Percentiles rank a stretch among this genome's conserved stretches.
Conservation (phyloP, 805 yeast genomes). For the Cyberlindnera maclurae region DNA sequence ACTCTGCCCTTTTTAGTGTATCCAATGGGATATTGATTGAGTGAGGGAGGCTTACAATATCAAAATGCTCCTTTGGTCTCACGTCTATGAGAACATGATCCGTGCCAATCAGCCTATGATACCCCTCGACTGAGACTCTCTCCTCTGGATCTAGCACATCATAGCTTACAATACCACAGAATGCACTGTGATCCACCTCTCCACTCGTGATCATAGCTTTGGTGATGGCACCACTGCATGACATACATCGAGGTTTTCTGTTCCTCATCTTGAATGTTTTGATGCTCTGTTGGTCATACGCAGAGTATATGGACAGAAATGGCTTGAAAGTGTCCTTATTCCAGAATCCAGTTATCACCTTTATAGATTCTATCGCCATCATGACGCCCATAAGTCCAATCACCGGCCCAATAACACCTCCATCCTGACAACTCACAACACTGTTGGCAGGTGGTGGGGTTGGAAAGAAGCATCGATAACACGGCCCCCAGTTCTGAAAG, state of each 20-base stretch:
- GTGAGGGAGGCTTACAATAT: slow-evolving; percentile 51
- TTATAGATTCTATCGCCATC: slow-evolving; percentile 86
- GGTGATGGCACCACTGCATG: slow-evolving; percentile 51
- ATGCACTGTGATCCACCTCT: slow-evolving; percentile 54
- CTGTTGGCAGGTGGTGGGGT: slow-evolving; percentile 80
- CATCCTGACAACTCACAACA: slow-evolving; percentile 83
- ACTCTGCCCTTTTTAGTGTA: slow-evolving; percentile 31
- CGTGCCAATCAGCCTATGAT: slow-evolving; percentile 12
- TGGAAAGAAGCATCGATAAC: slow-evolving; percentile 92
- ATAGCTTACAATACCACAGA: slow-evolving; percentile 60
- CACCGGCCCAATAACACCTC: slow-evolving; percentile 94
- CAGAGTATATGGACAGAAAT: slow-evolving; percentile 60
- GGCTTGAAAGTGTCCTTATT: slow-evolving; percentile 51
- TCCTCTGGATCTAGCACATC: slow-evolving; percentile 37
- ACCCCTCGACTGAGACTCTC: slow-evolving; percentile 41
- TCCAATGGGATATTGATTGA: slow-evolving; percentile 61
- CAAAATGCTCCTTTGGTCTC: slow-evolving; percentile 70
- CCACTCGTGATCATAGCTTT: slow-evolving; percentile 37
- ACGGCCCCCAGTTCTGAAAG: slow-evolving; percentile 65
- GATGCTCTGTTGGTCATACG: slow-evolving; percentile 57
- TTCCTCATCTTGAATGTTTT: slow-evolving; percentile 77
- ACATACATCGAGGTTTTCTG: slow-evolving; percentile 49
- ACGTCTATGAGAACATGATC: slow-evolving; percentile 57
- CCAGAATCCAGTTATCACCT: slow-evolving; percentile 56
- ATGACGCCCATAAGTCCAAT: slow-evolving; percentile 84